These are phyloP conservation scores for Xylaria sp. DNA, from an alignment of 2,329 filamentous ascomycete species.

Conservation along the genomic window DNA sequence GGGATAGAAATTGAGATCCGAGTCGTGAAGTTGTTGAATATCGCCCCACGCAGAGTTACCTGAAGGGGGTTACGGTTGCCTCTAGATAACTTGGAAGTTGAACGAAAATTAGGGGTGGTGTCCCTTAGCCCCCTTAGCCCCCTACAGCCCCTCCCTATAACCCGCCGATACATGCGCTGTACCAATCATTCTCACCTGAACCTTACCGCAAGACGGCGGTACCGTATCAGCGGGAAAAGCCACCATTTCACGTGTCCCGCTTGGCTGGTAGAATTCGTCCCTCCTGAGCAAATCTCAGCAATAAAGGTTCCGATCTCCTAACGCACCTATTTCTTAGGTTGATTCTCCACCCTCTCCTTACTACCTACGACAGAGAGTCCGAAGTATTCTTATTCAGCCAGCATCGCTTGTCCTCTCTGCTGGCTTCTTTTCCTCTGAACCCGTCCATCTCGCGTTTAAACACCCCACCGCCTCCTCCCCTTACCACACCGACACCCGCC, in stretches of 20 bases:
- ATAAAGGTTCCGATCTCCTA: conserved; percentile 5
- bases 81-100: neutral
- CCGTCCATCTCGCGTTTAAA: neutral
- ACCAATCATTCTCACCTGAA: conserved; percentile 10
- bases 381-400: conserved; percentile 19
- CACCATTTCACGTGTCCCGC: conserved; percentile 16
- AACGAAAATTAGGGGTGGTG: neutral
- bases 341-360: conserved; percentile 17
- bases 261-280: conserved; percentile 1
- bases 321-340: conserved; percentile 12
- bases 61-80: neutral
- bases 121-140: neutral
- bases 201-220: neutral
- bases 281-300: conserved; percentile 3
- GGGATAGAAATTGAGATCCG: neutral
- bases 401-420: conserved; percentile 10
- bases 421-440: neutral
- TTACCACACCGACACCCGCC: conserved; percentile 9
- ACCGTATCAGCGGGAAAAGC: conserved; percentile 8
- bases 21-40: neutral
- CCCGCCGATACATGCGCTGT: conserved; percentile 8
- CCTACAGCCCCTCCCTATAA: neutral
- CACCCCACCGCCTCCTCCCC: neutral
- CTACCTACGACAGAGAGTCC: conserved; percentile 2
- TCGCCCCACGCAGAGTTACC: neutral